These are phyloP conservation scores for Leccinum olivaceopallidum DNA, from an alignment of 768 basidiomycete genomes.

Conservation along the genomic window DNA sequence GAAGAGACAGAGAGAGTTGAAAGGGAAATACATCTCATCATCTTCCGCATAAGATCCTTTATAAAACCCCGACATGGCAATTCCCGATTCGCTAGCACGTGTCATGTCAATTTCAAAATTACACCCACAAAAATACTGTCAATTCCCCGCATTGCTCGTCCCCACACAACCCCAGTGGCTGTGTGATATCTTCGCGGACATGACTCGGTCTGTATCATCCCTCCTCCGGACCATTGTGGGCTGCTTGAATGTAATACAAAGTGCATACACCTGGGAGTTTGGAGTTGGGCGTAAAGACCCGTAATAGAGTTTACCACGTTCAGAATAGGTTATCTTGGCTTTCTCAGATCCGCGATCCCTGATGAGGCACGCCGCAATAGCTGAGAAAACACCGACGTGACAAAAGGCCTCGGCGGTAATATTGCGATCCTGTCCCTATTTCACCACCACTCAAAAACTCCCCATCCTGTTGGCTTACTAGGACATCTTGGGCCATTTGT, in stretches of 20 bases:
- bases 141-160: conserved; percentile 14
- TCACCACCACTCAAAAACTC: not conserved
- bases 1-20: conserved; percentile 1
- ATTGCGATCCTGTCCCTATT: not conserved
- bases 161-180: conserved; percentile 1
- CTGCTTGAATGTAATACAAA: not conserved
- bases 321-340: conserved; percentile 20
- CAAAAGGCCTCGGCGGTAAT: not conserved
- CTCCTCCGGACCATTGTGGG: not conserved
- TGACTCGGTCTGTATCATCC: not conserved
- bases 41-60: conserved; percentile 3
- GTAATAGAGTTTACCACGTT: not conserved
- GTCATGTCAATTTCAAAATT: conserved; percentile 15
- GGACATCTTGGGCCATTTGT: not conserved
- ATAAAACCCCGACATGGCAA: conserved; percentile 32
- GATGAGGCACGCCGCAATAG: conserved; percentile 7
- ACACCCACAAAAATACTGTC: conserved; percentile 2
- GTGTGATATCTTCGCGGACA: not conserved
- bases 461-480: not conserved
- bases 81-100: conserved; percentile 27
- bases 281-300: conserved; percentile 17
- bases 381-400: not conserved
- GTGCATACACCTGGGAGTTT: not conserved
- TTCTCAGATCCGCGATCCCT: conserved; percentile 23
- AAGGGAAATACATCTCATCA: not conserved